Percentiles rank a stretch among this genome's conserved stretches.
phyloP scores from a whole-genome alignment of 805 yeast genomes.

The Ogataea nitratoaversa region DNA sequence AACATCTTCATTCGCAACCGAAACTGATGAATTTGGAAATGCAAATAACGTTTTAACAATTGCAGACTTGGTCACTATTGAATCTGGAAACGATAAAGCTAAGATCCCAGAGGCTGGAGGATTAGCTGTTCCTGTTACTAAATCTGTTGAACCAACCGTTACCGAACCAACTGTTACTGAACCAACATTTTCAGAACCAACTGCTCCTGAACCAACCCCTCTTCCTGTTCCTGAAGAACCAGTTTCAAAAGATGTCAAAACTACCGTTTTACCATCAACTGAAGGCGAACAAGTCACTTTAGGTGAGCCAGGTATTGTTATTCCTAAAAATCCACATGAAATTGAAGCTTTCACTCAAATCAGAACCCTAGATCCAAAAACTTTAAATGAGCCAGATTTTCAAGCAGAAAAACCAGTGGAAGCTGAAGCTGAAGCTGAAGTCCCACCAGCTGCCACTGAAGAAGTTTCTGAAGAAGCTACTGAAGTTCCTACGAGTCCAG shows the following conservation, averaged over 20 bases:
- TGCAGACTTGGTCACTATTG: conserved; percentile 31
- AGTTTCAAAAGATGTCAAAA: conserved; percentile 5
- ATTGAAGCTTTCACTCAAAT: conserved; percentile 62
- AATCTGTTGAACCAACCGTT: too few species aligned
- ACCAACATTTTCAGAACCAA: conserved; percentile 49
- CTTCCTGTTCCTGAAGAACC: too few species aligned
- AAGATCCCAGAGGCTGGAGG: conserved; percentile 48
- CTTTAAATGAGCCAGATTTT: conserved; percentile 50
- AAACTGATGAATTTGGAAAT: conserved; percentile 47
- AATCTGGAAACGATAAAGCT: conserved; percentile 25
- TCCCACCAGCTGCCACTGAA: conserved; percentile 6
- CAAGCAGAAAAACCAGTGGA: conserved; percentile 12
- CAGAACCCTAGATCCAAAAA: conserved; percentile 52
- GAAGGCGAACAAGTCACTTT: conserved; percentile 41
- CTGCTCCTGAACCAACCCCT: too few species aligned
- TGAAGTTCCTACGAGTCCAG: conserved; percentile 5
- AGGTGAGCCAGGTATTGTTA: conserved; percentile 72
- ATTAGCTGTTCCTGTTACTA: conserved; percentile 37
- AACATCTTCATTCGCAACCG: conserved; percentile 35
- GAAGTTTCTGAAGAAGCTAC: conserved; percentile 25
- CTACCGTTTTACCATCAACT: conserved; percentile 43
- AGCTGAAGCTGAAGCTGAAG: conserved; percentile 39
- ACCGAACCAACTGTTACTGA: too few species aligned
- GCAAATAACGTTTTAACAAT: conserved; percentile 46
- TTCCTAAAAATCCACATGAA: conserved; percentile 61